These are phyloP conservation scores for Phytophthora fragariae DNA, from an alignment of 352 stramenopile genomes.

Conservation along the genomic window DNA sequence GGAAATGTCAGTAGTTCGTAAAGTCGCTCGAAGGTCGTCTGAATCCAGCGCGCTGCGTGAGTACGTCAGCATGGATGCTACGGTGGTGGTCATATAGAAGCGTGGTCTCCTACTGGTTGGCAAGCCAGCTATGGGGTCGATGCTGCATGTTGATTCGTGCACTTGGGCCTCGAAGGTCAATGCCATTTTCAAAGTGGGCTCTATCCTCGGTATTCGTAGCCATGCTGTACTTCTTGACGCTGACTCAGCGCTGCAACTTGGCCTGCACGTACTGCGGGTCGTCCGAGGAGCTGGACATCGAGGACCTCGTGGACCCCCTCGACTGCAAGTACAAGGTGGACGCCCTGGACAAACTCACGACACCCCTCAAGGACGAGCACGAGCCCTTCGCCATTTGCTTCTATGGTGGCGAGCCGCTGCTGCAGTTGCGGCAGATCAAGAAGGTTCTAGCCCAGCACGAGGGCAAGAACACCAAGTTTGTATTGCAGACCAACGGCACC, in stretches of 20 bases:
- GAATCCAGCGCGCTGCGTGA: neutral
- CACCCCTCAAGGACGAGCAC: slow-evolving; percentile 21
- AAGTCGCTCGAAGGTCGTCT: neutral
- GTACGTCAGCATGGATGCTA: slow-evolving; percentile 27
- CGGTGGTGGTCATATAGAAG: slow-evolving; percentile 27
- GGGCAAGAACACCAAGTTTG: slow-evolving; percentile 30
- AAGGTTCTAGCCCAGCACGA: slow-evolving; percentile 49
- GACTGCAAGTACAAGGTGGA: slow-evolving; percentile 37
- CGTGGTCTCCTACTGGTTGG: slow-evolving; percentile 19
- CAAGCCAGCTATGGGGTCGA: slow-evolving; percentile 1
- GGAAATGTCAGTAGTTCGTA: too few species aligned
- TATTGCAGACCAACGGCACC: slow-evolving; percentile 46
- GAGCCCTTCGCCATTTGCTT: slow-evolving; percentile 50
- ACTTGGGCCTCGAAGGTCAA: neutral
- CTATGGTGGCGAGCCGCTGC: slow-evolving; percentile 45
- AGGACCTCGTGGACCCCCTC: slow-evolving; percentile 34
- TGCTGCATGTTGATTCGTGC: neutral
- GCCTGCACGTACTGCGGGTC: slow-evolving; percentile 49
- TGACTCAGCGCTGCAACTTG: slow-evolving; percentile 45
- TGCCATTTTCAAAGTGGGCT: neutral
- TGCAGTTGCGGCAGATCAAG: slow-evolving; percentile 46
- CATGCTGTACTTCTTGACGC: slow-evolving; percentile 41
- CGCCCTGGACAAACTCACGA: slow-evolving; percentile 30
- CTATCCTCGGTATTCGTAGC: neutral
- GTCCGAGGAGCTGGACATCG: slow-evolving; percentile 44